Evolutionary conservation across 1,284 basidiomycete genomes (phyloP).

Genomic region (Butyriboletus appendiculatus): DNA sequence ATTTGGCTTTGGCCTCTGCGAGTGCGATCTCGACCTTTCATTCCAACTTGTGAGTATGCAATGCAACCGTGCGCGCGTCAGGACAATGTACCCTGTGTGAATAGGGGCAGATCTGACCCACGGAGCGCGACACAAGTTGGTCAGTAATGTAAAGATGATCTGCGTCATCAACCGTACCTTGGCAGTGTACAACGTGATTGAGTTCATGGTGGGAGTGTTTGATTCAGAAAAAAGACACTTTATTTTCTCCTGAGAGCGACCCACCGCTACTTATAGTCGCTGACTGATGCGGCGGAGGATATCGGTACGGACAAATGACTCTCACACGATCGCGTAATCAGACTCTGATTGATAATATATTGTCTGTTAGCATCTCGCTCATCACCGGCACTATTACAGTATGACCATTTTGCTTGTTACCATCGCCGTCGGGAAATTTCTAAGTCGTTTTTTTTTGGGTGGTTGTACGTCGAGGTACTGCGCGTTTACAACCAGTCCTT

Average conservation of each 20-base stretch:
- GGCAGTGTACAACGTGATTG: conserved; percentile 50
- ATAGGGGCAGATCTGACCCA: conserved; percentile 13
- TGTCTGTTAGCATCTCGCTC: not conserved
- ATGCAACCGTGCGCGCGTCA: not conserved
- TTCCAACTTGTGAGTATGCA: not conserved
- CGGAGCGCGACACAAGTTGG: not conserved
- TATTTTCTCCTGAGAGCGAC: not conserved
- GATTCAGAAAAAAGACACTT: not conserved
- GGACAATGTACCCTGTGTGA: conserved; percentile 13
- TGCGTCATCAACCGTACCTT: conserved; percentile 34
- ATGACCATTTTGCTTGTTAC: too few species aligned
- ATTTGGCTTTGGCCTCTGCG: conserved; percentile 51
- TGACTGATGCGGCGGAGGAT: not conserved
- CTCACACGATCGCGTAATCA: not conserved
- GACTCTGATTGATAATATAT: not conserved
- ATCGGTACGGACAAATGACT: too few species aligned
- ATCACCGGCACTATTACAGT: too few species aligned
- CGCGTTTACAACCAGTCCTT: too few species aligned
- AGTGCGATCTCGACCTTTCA: conserved; percentile 58
- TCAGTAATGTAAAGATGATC: not conserved
- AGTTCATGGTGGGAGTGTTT: conserved; percentile 5
- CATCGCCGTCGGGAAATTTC: too few species aligned
- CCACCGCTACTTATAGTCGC: conserved; percentile 6
- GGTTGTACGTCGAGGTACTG: too few species aligned
- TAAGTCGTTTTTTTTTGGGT: too few species aligned